Conservation (phyloP, 345 rosid species). For the Aurinia saxatilis region DNA sequence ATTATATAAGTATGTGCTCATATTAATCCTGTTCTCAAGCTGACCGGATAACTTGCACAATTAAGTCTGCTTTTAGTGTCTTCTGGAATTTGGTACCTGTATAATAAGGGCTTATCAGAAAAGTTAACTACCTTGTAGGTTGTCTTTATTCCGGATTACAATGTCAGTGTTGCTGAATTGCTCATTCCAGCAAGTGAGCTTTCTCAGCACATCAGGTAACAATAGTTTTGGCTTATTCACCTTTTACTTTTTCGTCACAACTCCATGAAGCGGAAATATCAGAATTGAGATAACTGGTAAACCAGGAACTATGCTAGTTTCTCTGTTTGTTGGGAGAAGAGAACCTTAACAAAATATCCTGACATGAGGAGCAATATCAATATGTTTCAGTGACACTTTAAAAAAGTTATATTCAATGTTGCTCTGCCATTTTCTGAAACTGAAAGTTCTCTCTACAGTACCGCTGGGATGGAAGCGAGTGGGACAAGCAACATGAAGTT, state of each 20-base stretch:
- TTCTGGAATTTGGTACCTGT: neutral
- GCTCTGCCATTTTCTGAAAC: neutral
- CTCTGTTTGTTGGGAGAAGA: neutral
- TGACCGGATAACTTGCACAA: neutral
- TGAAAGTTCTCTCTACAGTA: slow-evolving; percentile 32
- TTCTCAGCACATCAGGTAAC: slow-evolving; percentile 76
- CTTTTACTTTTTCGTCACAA: neutral
- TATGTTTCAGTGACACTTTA: neutral
- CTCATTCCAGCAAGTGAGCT: slow-evolving; percentile 89
- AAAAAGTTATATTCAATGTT: neutral
- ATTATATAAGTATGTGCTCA: neutral
- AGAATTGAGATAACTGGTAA: neutral
- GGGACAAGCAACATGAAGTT: slow-evolving; percentile 97
- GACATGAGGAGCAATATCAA: neutral
- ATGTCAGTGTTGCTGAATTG: slow-evolving; percentile 76
- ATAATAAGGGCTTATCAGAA: neutral
- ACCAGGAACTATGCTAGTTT: neutral
- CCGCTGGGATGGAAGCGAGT: slow-evolving; percentile 97
- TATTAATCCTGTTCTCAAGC: neutral
- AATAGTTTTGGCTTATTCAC: neutral
- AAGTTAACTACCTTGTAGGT: slow-evolving; percentile 34
- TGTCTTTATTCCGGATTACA: slow-evolving; percentile 72
- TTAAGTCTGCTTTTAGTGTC: neutral
- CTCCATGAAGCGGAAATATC: neutral
- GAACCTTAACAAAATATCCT: neutral